phyloP scores from a whole-genome alignment of 306 rosid species.

The Echinosophora koreensis region DNA sequence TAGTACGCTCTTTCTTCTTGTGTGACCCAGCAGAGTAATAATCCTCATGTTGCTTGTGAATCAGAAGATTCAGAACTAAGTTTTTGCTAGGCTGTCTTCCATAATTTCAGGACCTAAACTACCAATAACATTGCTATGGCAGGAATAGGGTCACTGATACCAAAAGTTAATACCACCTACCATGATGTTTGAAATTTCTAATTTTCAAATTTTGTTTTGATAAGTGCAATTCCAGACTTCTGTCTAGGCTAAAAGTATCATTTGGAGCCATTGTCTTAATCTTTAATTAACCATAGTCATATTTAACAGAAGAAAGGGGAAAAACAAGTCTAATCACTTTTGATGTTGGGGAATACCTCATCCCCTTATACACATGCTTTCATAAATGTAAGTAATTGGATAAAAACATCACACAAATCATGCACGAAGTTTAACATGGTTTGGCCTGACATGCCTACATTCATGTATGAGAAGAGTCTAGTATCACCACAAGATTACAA shows the following conservation, averaged over 20 bases:
- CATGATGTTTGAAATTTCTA: not conserved
- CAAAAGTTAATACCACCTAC: not conserved
- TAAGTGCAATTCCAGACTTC: not conserved
- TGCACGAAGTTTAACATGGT: no score
- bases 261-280: constrained; percentile 34
- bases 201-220: not conserved
- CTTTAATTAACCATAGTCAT: constrained; percentile 12
- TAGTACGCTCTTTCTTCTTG: not conserved
- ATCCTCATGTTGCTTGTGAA: not conserved
- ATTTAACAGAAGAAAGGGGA: constrained; percentile 21
- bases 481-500: no score
- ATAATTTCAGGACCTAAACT: not conserved
- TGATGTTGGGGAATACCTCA: no score
- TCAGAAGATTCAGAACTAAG: not conserved
- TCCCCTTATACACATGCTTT: no score
- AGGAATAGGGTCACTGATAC: not conserved
- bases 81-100: constrained; percentile 5
- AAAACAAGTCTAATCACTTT: constrained; percentile 7
- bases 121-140: not conserved
- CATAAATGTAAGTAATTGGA: no score
- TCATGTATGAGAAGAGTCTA: no score
- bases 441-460: no score
- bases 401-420: no score
- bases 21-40: not conserved
- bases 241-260: constrained; percentile 14